Conservation (phyloP, 441 rosid genomes). For the Eruca vesicaria region DNA sequence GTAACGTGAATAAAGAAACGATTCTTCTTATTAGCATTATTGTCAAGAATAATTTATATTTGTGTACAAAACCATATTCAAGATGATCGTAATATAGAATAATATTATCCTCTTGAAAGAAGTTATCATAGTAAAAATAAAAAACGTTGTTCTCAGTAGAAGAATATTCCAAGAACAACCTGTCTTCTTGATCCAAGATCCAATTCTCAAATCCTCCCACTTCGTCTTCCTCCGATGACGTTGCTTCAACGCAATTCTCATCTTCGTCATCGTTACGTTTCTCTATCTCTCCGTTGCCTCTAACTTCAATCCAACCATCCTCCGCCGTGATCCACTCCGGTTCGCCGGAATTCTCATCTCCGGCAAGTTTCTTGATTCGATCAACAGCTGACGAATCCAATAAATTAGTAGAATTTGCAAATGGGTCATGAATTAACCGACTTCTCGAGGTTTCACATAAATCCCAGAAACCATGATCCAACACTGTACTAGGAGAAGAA, state of each 20-base stretch:
- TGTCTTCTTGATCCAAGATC: conserved; percentile 38
- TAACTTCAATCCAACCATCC: conserved; percentile 66
- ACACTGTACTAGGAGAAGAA: conserved; percentile 65
- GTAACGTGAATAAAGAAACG: conserved; percentile 8
- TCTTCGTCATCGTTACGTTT: conserved; percentile 20
- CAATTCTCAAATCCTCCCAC: conserved; percentile 33
- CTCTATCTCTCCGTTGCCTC: conserved; percentile 45
- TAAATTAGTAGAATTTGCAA: neutral
- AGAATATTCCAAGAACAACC: conserved; percentile 33
- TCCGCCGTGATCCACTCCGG: conserved; percentile 41
- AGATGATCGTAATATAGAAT: conserved; percentile 27
- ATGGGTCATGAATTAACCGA: conserved; percentile 28
- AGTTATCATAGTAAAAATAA: conserved; percentile 15
- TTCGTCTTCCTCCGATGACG: conserved; percentile 26
- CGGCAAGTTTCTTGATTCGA: conserved; percentile 53
- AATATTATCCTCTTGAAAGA: conserved; percentile 19
- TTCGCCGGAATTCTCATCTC: conserved; percentile 14
- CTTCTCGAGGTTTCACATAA: conserved; percentile 38
- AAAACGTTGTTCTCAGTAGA: conserved; percentile 17
- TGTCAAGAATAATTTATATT: neutral
- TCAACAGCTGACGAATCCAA: conserved; percentile 31
- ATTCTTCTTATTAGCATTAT: neutral
- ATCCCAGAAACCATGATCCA: conserved; percentile 80
- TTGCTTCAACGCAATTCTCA: conserved; percentile 25
- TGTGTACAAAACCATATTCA: conserved; percentile 10